phyloP scores from a whole-genome alignment of 495 filamentous ascomycete genomes.

The Xylaria flabelliformis region DNA sequence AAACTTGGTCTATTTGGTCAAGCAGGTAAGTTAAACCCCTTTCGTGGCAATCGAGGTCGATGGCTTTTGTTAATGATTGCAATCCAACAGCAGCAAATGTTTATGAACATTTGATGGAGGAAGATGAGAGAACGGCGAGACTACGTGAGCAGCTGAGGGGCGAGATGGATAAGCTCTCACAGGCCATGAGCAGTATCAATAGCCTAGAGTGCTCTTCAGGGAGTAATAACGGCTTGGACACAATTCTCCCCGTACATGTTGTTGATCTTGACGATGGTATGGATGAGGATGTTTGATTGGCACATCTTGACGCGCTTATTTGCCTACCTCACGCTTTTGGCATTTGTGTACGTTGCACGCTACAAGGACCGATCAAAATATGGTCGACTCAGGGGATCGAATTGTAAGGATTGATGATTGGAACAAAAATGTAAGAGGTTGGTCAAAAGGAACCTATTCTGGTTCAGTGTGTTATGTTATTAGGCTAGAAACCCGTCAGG shows the following conservation, averaged over 20 bases:
- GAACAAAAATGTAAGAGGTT: background rate
- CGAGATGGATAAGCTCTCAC: slow-evolving; percentile 48
- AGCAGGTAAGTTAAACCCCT: slow-evolving; percentile 24
- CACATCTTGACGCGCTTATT: background rate
- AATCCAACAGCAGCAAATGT: slow-evolving; percentile 25
- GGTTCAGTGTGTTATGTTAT: slow-evolving; percentile 11
- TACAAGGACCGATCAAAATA: background rate
- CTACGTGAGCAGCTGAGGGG: slow-evolving; percentile 42
- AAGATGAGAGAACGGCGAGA: slow-evolving; percentile 47
- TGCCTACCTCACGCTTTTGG: background rate
- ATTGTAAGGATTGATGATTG: slow-evolving; percentile 1
- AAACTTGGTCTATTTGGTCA: slow-evolving; percentile 45
- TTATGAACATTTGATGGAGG: slow-evolving; percentile 52
- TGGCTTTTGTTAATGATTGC: background rate
- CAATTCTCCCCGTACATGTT: background rate
- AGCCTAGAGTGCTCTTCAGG: slow-evolving; percentile 32
- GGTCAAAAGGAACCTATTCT: background rate
- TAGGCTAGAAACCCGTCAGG: slow-evolving; percentile 5
- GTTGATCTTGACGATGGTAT: slow-evolving; percentile 32
- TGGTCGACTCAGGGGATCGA: background rate
- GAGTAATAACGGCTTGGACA: background rate
- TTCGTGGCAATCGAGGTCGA: background rate
- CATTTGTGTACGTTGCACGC: background rate
- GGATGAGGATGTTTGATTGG: slow-evolving; percentile 30
- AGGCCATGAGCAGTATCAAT: slow-evolving; percentile 51